phyloP scores from a whole-genome alignment of 164 flowering plant species.

The Hamamelis virginiana region DNA sequence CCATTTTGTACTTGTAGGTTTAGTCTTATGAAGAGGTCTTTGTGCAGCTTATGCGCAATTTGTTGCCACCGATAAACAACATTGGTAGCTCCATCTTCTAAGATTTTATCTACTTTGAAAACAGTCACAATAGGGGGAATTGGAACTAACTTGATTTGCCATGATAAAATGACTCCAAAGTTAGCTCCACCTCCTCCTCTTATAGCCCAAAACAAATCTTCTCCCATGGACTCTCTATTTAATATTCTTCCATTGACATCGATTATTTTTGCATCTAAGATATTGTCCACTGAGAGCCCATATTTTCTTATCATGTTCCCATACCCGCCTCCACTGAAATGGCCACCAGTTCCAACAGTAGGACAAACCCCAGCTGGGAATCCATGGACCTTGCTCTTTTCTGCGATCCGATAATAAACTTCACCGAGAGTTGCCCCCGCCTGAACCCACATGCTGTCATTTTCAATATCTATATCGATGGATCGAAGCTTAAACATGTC shows the following conservation, averaged over 20 bases:
- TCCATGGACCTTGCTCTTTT: constrained; percentile 36
- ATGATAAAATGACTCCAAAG: constrained; percentile 42
- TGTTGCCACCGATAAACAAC: constrained; percentile 36
- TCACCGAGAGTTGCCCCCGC: constrained; percentile 45
- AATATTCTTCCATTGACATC: constrained; percentile 35
- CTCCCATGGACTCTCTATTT: constrained; percentile 49
- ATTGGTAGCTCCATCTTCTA: constrained; percentile 32
- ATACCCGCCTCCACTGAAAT: constrained; percentile 46
- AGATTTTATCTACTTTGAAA: constrained; percentile 21
- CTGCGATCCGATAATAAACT: constrained; percentile 33
- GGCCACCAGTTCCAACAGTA: constrained; percentile 43
- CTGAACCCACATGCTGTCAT: constrained; percentile 39
- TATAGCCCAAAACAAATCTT: constrained; percentile 57
- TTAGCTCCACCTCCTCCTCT: constrained; percentile 53
- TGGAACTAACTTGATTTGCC: constrained; percentile 38
- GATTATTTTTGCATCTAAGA: constrained; percentile 41
- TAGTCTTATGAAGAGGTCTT: constrained; percentile 28
- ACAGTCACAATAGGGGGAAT: constrained; percentile 43
- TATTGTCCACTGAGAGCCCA: constrained; percentile 44
- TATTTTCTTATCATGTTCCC: constrained; percentile 46
- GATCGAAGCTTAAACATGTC: constrained; percentile 32
- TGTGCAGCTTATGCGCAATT: constrained; percentile 22
- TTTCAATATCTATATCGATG: constrained; percentile 20
- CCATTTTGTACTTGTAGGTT: too few relatives aligned
- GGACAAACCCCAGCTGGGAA: constrained; percentile 47